Conservation (phyloP, 1,284 basidiomycete species). For the Trametes versicolor region DNA sequence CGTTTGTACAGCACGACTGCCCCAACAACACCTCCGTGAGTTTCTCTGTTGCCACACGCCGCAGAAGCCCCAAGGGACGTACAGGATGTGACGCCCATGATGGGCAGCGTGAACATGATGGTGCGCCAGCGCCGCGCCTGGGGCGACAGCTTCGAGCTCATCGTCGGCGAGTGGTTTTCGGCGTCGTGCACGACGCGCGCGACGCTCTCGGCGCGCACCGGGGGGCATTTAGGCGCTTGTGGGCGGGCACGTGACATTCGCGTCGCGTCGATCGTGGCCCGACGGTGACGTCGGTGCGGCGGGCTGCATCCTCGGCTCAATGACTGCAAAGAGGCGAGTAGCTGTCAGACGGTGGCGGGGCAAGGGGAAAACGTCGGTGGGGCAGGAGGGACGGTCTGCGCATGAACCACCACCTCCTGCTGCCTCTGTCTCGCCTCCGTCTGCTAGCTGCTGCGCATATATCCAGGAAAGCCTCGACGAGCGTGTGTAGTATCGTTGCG, state of each 20-base stretch:
- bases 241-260: constrained; percentile 21
- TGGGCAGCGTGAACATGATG: constrained; percentile 68
- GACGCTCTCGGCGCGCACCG: constrained; percentile 25
- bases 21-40: constrained; percentile 4
- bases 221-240: constrained; percentile 10
- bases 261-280: constrained; percentile 26
- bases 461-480: neutral
- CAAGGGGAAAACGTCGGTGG: neutral
- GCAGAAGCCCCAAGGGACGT: constrained; percentile 32
- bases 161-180: constrained; percentile 19
- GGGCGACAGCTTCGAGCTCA: constrained; percentile 43
- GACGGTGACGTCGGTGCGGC: constrained; percentile 31
- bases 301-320: constrained; percentile 16
- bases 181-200: constrained; percentile 19
- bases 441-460: constrained; percentile 11
- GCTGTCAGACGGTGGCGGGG: neutral
- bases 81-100: constrained; percentile 70
- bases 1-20: constrained; percentile 75
- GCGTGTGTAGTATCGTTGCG: neutral
- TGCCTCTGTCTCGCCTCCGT: constrained; percentile 4
- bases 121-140: constrained; percentile 65
- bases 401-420: constrained; percentile 29
- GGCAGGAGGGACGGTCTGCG: neutral
- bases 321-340: neutral
- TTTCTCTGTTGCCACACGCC: constrained; percentile 7